Conservation (phyloP, 1,284 basidiomycete genomes). For the Moesziomyces sp. region DNA sequence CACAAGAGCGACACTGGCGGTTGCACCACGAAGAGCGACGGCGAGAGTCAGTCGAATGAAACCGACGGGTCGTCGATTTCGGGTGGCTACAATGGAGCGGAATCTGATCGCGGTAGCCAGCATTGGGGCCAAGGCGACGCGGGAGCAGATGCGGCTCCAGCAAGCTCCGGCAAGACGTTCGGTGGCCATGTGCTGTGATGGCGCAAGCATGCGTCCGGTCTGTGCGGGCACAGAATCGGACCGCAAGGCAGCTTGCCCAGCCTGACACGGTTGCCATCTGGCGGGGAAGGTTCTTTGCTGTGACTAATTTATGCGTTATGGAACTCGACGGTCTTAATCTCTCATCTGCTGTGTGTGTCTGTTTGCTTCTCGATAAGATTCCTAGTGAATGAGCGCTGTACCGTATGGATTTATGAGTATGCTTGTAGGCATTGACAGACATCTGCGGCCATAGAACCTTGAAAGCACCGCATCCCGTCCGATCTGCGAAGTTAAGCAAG, state of each 20-base stretch:
- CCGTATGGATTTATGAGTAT: too few species aligned
- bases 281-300: too few species aligned
- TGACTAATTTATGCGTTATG: too few species aligned
- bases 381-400: too few species aligned
- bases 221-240: too few species aligned
- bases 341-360: too few species aligned
- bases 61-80: slow-evolving; percentile 20
- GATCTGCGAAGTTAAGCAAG: slow-evolving; percentile 83
- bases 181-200: slow-evolving; percentile 40
- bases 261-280: too few species aligned
- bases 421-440: too few species aligned
- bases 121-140: background rate
- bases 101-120: slow-evolving; percentile 14
- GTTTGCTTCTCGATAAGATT: too few species aligned
- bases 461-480: slow-evolving; percentile 83
- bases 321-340: too few species aligned
- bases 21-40: slow-evolving; percentile 34
- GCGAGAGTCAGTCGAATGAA: slow-evolving; percentile 36
- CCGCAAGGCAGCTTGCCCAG: too few species aligned
- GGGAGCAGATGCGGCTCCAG: background rate
- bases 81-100: background rate
- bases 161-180: slow-evolving; percentile 18
- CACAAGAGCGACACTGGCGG: slow-evolving; percentile 58
- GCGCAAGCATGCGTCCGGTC: background rate
- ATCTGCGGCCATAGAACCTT: slow-evolving; percentile 82